Conservation (phyloP, 768 basidiomycete genomes). For the Russula vinacea region DNA sequence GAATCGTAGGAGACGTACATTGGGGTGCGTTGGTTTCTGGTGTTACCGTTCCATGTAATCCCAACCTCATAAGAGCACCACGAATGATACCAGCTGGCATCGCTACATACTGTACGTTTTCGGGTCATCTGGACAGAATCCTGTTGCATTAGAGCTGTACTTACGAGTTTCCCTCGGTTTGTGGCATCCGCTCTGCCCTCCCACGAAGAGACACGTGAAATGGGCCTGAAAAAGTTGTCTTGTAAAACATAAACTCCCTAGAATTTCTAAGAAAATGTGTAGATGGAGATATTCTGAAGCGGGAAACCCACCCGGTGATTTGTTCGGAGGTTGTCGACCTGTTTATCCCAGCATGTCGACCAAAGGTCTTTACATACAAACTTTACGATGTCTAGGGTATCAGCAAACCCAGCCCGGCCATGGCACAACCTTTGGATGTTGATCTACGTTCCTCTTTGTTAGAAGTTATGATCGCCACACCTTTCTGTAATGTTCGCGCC, state of each 20-base stretch:
- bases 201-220: constrained; percentile 77
- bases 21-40: constrained; percentile 85
- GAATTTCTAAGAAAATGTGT: not conserved
- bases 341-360: constrained; percentile 88
- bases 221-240: constrained; percentile 86
- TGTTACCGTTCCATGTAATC: constrained; percentile 67
- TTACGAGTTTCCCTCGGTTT: constrained; percentile 65
- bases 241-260: constrained; percentile 93
- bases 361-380: constrained; percentile 98
- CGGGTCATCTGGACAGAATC: not conserved
- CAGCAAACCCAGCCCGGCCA: constrained; percentile 68
- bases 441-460: not conserved
- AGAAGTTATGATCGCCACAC: constrained; percentile 43
- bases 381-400: constrained; percentile 88
- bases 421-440: constrained; percentile 59
- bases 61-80: constrained; percentile 76
- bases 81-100: constrained; percentile 82
- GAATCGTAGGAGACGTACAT: constrained; percentile 49
- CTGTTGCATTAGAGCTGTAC: constrained; percentile 29
- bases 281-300: not conserved
- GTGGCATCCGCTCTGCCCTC: constrained; percentile 72
- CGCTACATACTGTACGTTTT: constrained; percentile 61
- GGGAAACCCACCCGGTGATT: constrained; percentile 74
- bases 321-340: constrained; percentile 91
- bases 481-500: constrained; percentile 84